Base-by-base conservation (phyloP, 2,329 filamentous ascomycete species). In the Cephalotrichum gorgonifer region DNA sequence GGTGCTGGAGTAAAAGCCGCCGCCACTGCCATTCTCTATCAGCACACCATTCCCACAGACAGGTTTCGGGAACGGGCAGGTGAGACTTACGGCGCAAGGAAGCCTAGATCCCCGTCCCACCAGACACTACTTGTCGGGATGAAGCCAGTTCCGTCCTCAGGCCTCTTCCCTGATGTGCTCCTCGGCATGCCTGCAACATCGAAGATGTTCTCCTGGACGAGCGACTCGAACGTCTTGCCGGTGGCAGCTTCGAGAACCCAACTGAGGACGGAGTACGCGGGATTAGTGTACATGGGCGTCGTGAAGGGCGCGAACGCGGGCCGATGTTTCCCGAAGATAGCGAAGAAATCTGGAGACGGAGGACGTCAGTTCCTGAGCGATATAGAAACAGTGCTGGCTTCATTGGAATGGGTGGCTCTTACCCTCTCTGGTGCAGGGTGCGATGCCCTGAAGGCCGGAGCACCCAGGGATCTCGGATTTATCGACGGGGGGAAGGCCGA, bases 241-340 rank as follows among this genome's bases (percentile, higher is more conserved):
- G 68, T 70, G 0, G 70, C 62, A 6, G 63, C 64, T 51, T 75
- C 69, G 1, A 78, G 59, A 0, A 69, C 69, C 1, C 70, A 58
- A 2, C 69, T 71, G 1, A 76, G 63, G 2, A 75, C 50, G 1
- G 66, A 58, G 20, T 72, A 71, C 1, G 64, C 72, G 3, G 68
- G 59, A 53, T 78, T 76, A 26, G 73, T 71, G 56, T 79, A 79
- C 3, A 65, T 60, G 0, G 74, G 72, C 3, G 62, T 68, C 0
- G 65, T 63, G 53, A 69, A 72, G 0, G 73, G 66, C 0, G 60
- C 55, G 46, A 70, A 74, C 2, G 66, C 59, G 0, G 73, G 72
- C 6, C 46, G 25, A 23, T 48, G 46, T 17, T 43, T 48, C 20
- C 54, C 58, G 5, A 58, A 58, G 44, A 55, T 54, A 20, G 54